A percentile compares a stretch with the other conserved stretches of the same genome.
Conservation (phyloP, 2,329 filamentous ascomycete genomes). For the Fusarium burgessii region DNA sequence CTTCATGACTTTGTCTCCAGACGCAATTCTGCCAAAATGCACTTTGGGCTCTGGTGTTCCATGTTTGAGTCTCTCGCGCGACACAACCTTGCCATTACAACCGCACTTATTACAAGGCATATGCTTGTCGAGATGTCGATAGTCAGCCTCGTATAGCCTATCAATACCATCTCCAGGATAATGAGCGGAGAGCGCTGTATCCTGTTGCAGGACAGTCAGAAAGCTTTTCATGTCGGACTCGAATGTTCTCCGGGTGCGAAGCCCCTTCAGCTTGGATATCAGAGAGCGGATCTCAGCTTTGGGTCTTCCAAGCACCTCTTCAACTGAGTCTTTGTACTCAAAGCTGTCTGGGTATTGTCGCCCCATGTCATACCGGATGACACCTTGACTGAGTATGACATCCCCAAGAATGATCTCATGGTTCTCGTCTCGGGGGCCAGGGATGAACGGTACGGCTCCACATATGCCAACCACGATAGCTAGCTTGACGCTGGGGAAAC, state of each 20-base stretch:
- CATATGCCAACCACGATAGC: constrained; percentile 55
- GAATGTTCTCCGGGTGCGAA: neutral
- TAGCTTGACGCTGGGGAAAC: constrained; percentile 50
- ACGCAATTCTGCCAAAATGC: constrained; percentile 43
- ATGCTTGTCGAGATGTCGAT: neutral
- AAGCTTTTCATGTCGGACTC: neutral
- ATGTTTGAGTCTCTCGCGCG: neutral
- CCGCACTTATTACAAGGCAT: neutral
- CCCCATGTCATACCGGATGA: neutral
- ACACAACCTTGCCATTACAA: neutral
- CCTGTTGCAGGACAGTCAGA: neutral
- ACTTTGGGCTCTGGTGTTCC: neutral
- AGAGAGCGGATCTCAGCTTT: neutral
- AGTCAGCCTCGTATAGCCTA: neutral
- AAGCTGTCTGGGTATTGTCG: neutral
- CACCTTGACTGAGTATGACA: neutral
- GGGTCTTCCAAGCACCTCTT: neutral
- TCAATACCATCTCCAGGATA: neutral
- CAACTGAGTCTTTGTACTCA: neutral
- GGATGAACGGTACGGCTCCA: constrained; percentile 49
- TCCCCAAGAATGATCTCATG: neutral
- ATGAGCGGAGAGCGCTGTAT: neutral
- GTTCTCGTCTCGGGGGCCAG: neutral
- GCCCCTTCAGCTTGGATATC: neutral
- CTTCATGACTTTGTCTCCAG: constrained; percentile 55